phyloP scores from a whole-genome alignment of 805 yeast genomes.

The Nakazawaea holstii region DNA sequence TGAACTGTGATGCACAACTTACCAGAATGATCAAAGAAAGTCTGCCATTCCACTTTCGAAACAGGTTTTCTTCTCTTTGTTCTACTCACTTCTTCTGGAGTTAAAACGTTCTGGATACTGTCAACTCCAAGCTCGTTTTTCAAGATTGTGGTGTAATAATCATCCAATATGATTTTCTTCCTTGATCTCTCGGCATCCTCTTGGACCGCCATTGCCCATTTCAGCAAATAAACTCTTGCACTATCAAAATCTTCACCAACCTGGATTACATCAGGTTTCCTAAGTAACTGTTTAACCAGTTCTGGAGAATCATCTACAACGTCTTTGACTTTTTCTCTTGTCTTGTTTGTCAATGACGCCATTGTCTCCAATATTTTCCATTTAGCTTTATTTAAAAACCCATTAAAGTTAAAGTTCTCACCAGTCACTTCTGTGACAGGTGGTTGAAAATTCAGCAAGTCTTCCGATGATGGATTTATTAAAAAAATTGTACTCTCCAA shows the following conservation, averaged over 20 bases:
- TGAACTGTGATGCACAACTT: conserved; percentile 62
- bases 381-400: conserved; percentile 60
- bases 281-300: conserved; percentile 51
- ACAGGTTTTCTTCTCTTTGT: conserved; percentile 67
- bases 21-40: conserved; percentile 78
- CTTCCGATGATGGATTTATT: conserved; percentile 72
- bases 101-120: conserved; percentile 36
- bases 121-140: conserved; percentile 59
- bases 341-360: conserved; percentile 68
- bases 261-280: conserved; percentile 72
- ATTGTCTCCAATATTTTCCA: conserved; percentile 85
- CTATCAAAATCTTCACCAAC: conserved; percentile 90
- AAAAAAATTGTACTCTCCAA: conserved; percentile 69
- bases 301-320: conserved; percentile 55
- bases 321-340: conserved; percentile 59
- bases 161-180: conserved; percentile 48
- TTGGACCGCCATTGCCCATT: conserved; percentile 94
- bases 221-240: conserved; percentile 87
- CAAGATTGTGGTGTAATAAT: conserved; percentile 49
- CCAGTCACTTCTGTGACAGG: conserved; percentile 30
- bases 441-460: conserved; percentile 54
- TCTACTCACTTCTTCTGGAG: conserved; percentile 52
- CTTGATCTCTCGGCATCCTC: conserved; percentile 76
- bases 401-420: conserved; percentile 29
- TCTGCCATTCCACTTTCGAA: conserved; percentile 72